Conservation (phyloP, 805 yeast genomes). For the Priceomyces haplophilus region DNA sequence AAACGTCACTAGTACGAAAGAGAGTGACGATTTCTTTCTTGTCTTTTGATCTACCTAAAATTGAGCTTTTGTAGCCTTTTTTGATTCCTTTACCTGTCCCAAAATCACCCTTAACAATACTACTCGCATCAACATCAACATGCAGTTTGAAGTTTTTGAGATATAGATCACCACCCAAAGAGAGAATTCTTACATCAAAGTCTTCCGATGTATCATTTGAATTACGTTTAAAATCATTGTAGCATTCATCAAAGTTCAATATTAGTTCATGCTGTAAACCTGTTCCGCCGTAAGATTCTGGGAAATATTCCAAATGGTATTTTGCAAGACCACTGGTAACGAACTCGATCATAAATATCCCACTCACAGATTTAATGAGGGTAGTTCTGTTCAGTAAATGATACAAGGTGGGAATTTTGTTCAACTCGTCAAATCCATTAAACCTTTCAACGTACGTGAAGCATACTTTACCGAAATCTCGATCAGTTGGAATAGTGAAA, state of each 20-base stretch:
- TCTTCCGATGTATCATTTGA: constrained; percentile 24
- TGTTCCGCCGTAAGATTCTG: constrained; percentile 51
- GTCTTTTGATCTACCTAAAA: constrained; percentile 27
- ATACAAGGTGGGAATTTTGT: constrained; percentile 21
- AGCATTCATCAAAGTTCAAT: constrained; percentile 45
- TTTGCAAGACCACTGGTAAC: constrained; percentile 55
- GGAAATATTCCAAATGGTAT: constrained; percentile 59
- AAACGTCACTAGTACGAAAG: constrained; percentile 38
- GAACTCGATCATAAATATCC: constrained; percentile 75
- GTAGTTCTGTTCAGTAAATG: constrained; percentile 20
- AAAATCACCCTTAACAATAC: constrained; percentile 33
- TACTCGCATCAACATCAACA: constrained; percentile 16
- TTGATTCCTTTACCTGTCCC: constrained; percentile 40
- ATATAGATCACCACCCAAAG: constrained; percentile 60
- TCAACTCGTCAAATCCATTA: constrained; percentile 11
- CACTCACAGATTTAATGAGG: constrained; percentile 52
- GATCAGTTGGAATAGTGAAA: constrained; percentile 68
- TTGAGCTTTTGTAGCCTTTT: constrained; percentile 36
- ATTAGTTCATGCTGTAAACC: constrained; percentile 57
- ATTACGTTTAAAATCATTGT: constrained; percentile 25
- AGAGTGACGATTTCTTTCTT: constrained; percentile 22
- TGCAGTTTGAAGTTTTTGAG: constrained; percentile 48
- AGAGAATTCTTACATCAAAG: constrained; percentile 51
- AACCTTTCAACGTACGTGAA: constrained; percentile 28
- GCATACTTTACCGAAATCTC: constrained; percentile 43